These are phyloP conservation scores for Starmerella gropengiesseri DNA, from an alignment of 805 yeast genomes.

Conservation along the genomic window DNA sequence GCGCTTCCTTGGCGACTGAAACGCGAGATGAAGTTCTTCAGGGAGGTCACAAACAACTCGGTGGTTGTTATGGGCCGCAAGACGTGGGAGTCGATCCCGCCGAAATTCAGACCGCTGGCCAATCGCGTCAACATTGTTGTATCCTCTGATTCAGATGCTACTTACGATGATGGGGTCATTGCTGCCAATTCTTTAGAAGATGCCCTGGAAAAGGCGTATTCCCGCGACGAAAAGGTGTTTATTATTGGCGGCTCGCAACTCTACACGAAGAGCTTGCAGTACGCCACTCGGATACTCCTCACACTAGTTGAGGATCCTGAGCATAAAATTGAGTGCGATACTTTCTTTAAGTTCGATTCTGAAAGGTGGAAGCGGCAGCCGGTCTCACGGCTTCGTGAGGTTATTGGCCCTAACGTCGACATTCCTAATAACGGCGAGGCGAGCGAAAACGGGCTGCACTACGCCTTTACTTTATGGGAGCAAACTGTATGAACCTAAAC, in stretches of 20 bases:
- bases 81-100: conserved; percentile 92
- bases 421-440: conserved; percentile 20
- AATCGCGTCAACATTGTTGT: conserved; percentile 65
- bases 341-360: conserved; percentile 40
- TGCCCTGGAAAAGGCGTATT: conserved; percentile 30
- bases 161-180: conserved; percentile 25
- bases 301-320: conserved; percentile 49
- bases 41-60: conserved; percentile 48
- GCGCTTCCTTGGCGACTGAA: conserved; percentile 77
- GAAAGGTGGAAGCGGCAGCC: conserved; percentile 28
- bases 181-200: conserved; percentile 36
- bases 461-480: conserved; percentile 49
- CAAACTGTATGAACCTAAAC: not conserved
- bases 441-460: conserved; percentile 42
- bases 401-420: conserved; percentile 31
- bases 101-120: conserved; percentile 70
- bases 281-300: conserved; percentile 47
- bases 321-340: conserved; percentile 48
- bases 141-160: conserved; percentile 36
- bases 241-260: conserved; percentile 91
- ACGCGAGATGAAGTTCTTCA: conserved; percentile 78
- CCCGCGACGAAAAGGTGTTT: conserved; percentile 30
- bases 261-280: conserved; percentile 46
- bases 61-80: conserved; percentile 86
- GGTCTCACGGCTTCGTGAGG: conserved; percentile 31